Evolutionary conservation across 2,329 filamentous ascomycete genomes (phyloP), one percentile per base, ranked within the genome.

Genomic region (Ophiocordyceps camponoti-floridani): DNA sequence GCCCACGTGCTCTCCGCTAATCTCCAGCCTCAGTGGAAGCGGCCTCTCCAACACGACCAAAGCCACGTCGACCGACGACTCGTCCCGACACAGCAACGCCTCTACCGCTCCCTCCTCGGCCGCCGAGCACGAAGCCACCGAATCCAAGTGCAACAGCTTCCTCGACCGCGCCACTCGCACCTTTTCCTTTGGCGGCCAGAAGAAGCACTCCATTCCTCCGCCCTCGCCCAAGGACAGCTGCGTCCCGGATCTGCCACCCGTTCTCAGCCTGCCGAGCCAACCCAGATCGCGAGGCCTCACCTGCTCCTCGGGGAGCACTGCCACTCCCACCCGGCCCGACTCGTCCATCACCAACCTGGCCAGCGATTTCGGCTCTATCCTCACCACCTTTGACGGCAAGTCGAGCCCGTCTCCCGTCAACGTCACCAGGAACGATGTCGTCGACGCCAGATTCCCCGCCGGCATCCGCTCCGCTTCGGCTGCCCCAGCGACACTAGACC

Each of bases 31-130:
- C 5, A 76, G 72, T 54, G 72, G 70, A 58, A 77, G 73, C 61
- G 72, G 72, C 51, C 70, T 73, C 40, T 77, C 73, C 52, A 77
- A 75, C 57, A 75, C 70, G 35, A 77, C 73, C 47, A 74, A 77
- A 58, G 71, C 71, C 47, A 67, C 67, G 43, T 75, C 72, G 44
- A 72, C 69, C 50, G 74, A 77, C 58, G 73, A 71, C 52, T 77
- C 73, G 31, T 78, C 74, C 43, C 69, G 73, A 54, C 71, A 77
- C 56, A 77, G 74, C 58, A 75, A 75, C 58, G 70, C 67, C 44
- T 77, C 74, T n/a, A 77, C 74, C 35, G 65, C 74, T 33, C 72
- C 74, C 12, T 78, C 74, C 3, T 77, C 74, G 4, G 67, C 72
- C 44, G 73, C 53, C 19, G 54, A 46, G 35, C 49, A 57, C 42